A percentile compares a stretch with the other conserved stretches of the same genome.
These are phyloP conservation scores for Venturia aucupariae DNA, from an alignment of 2,329 filamentous ascomycete genomes.

Conservation along the genomic window DNA sequence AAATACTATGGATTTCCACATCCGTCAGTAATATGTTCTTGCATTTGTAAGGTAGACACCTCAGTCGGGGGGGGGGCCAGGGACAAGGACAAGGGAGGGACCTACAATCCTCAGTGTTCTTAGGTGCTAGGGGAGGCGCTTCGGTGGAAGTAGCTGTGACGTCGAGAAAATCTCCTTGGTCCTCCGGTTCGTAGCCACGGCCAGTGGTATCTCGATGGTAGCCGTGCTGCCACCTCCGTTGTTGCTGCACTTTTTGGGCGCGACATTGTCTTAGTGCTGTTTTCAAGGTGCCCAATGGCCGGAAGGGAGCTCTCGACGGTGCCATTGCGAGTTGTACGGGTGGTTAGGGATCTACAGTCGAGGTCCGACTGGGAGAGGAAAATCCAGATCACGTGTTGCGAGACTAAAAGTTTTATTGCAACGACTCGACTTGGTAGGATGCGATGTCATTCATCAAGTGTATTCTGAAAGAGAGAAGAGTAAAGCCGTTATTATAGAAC, in stretches of 20 bases:
- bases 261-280: conserved; percentile 6
- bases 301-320: conserved; percentile 8
- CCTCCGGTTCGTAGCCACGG: neutral
- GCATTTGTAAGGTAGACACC: no score
- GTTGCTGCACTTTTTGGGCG: conserved; percentile 1
- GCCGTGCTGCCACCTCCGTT: conserved; percentile 10
- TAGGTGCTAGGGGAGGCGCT: conserved; percentile 15
- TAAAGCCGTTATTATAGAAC: no score
- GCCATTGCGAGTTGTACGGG: conserved; percentile 10
- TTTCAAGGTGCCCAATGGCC: conserved; percentile 7
- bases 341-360: neutral
- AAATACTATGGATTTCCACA: neutral
- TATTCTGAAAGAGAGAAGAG: no score
- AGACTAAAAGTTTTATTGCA: no score
- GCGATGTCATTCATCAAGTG: no score
- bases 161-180: conserved; percentile 1
- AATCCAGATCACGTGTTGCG: neutral
- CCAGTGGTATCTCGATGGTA: neutral
- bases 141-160: conserved; percentile 10
- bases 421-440: no score
- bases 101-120: neutral
- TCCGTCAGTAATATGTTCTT: neutral
- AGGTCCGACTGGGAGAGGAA: neutral
- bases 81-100: no score
- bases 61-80: no score